phyloP scores from a whole-genome alignment of 139 green algal genomes.

The Ettlia oleoabundans region DNA sequence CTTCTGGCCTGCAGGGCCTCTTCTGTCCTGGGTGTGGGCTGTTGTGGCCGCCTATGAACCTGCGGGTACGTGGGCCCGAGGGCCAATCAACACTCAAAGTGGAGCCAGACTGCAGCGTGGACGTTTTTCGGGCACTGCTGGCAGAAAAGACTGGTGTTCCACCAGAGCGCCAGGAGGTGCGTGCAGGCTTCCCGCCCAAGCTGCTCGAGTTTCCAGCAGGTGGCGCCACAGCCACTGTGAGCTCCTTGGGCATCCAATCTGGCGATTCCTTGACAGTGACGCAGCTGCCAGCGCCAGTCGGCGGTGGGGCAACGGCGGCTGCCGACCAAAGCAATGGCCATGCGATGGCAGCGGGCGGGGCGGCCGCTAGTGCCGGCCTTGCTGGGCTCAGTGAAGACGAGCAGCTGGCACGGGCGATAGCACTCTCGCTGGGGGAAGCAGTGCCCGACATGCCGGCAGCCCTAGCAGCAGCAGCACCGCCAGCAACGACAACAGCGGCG shows the following conservation, averaged over 20 bases:
- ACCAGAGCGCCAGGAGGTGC: constrained; percentile 57
- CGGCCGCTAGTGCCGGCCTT: background rate
- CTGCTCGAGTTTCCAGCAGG: constrained; percentile 26
- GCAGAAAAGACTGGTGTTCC: constrained; percentile 54
- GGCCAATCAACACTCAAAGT: constrained; percentile 44
- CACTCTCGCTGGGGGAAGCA: constrained; percentile 69
- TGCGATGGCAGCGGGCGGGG: background rate
- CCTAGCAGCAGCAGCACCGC: constrained; percentile 12
- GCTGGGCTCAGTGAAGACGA: constrained; percentile 68
- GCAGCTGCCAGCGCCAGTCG: constrained; percentile 6
- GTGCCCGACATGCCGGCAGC: background rate
- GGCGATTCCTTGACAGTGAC: constrained; percentile 71
- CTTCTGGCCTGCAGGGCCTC: too few relatives aligned
- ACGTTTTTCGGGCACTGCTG: constrained; percentile 56
- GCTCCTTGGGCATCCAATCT: constrained; percentile 46
- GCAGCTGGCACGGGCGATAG: constrained; percentile 76
- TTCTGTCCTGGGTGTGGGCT: too few relatives aligned
- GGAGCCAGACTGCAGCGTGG: constrained; percentile 35
- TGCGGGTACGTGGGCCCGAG: constrained; percentile 40
- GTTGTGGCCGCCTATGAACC: too few relatives aligned
- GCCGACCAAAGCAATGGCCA: background rate
- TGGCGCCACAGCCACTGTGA: constrained; percentile 17
- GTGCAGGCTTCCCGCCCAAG: constrained; percentile 73
- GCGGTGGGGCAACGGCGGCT: background rate
- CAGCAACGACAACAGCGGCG: background rate